Evolutionary conservation across 2,329 filamentous ascomycete species (phyloP), one percentile per base, ranked within the genome.

Genomic region (Penicillium corylophilum): DNA sequence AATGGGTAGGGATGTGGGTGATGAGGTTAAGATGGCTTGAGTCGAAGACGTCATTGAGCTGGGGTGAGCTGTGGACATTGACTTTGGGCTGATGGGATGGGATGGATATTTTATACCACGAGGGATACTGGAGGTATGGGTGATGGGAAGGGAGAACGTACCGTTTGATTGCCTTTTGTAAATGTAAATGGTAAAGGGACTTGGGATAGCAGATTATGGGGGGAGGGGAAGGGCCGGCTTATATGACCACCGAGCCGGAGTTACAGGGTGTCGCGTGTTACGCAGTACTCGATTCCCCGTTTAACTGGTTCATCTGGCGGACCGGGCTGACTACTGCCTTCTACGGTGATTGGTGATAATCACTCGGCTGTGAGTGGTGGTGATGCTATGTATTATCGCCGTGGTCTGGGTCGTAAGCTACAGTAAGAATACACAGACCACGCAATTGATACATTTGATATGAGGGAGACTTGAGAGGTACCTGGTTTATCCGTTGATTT

Each of bases 11-110:
- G 7, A 35, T 35, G 6, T 16, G 2, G 33, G 29, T 46, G 8
- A 38, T 22, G 31, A 44, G 18, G 7, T 29, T 45, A n/a, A 20
- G 29, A 42, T 18, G 15, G 18, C 38, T 20, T 20, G 48, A 63
- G 59, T 63, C 57, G 20, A 59, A 54, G 61, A 63, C 61, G 61
- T 63, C 61, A 63, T 62, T 50, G 20, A 26, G 31, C 22, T 22
- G 33, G 23, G 46, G 38, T 43, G 40, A 43, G 29, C 35, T 22
- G 24, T 51, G 44, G 18, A 13, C 40, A 18, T 23, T 38, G 4
- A 35, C 38, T 26, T 38, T 24, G 29, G 22, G 10, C 23, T 20
- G 38, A 28, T 43, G 16, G 12, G 24, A 43, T 18, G 24, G 8
- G 13, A 16, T n/a, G n/a, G n/a, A n/a, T n/a, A n/a, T n/a, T n/a